These are phyloP conservation scores for Cornus suecica DNA, from an alignment of 148 eudicot genomes.

Conservation along the genomic window DNA sequence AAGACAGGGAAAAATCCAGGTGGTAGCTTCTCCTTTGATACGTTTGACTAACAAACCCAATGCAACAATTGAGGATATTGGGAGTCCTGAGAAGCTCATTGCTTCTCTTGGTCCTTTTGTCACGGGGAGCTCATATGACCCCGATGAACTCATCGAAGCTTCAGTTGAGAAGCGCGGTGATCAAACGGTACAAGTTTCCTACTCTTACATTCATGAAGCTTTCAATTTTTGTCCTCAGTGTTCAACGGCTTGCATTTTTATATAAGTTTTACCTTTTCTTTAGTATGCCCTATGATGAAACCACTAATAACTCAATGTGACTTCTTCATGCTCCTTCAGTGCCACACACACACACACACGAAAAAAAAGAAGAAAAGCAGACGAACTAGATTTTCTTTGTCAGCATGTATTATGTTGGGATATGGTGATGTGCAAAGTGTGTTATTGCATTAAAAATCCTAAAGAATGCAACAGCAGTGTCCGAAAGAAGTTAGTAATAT, in stretches of 20 bases:
- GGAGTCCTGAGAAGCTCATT: slow-evolving; percentile 83
- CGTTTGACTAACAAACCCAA: slow-evolving; percentile 89
- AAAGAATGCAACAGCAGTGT: background rate
- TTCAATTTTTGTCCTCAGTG: background rate
- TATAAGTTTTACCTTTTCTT: background rate
- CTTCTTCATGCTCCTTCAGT: background rate
- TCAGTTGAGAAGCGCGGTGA: slow-evolving; percentile 72
- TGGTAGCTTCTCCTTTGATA: slow-evolving; percentile 90
- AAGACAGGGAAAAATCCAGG: slow-evolving; percentile 86
- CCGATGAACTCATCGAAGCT: slow-evolving; percentile 75
- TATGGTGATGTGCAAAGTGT: background rate
- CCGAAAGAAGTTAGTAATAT: background rate
- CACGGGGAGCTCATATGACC: slow-evolving; percentile 77
- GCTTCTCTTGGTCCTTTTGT: slow-evolving; percentile 97
- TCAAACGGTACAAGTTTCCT: slow-evolving; percentile 57
- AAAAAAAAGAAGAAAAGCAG: background rate
- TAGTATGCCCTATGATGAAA: background rate
- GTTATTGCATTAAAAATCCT: too few species aligned
- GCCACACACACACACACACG: too few species aligned
- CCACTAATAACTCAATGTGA: background rate
- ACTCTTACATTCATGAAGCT: background rate
- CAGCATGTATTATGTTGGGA: background rate
- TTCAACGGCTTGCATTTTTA: background rate
- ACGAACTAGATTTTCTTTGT: background rate
- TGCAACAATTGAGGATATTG: slow-evolving; percentile 88